Evolutionary conservation across 2,329 filamentous ascomycete species (phyloP).

Genomic region (Clarireedia monteithiana): DNA sequence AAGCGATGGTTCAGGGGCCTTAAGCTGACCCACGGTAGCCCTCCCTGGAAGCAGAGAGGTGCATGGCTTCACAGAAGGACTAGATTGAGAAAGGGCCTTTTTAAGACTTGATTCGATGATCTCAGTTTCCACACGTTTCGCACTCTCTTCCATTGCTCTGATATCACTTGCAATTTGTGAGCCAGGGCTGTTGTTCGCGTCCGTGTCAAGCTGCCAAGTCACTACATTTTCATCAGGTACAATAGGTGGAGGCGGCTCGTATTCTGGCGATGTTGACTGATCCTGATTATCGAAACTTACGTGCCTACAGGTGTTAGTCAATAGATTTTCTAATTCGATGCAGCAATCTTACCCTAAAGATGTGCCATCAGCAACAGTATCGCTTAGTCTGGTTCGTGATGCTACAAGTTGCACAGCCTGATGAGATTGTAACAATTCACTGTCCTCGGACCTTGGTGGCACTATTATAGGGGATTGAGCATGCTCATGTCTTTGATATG

Average conservation of each 20-base stretch:
- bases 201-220: too few species aligned
- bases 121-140: too few species aligned
- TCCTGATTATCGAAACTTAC: neutral
- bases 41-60: neutral
- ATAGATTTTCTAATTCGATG: neutral
- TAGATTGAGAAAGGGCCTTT: neutral
- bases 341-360: neutral
- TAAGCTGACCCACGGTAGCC: neutral
- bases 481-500: neutral
- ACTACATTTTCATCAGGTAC: conserved; percentile 1
- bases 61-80: neutral
- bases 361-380: neutral
- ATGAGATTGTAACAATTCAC: neutral
- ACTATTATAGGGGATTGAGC: too few species aligned
- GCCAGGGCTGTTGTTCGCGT: neutral
- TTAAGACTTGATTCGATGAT: neutral
- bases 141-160: neutral
- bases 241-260: conserved; percentile 9
- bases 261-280: neutral
- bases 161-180: conserved; percentile 12
- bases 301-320: neutral
- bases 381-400: neutral
- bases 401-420: neutral
- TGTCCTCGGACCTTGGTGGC: too few species aligned
- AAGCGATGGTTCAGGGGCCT: too few species aligned